Base-by-base conservation (phyloP, 2,329 filamentous ascomycete genomes). In the Aureobasidium sp. region DNA sequence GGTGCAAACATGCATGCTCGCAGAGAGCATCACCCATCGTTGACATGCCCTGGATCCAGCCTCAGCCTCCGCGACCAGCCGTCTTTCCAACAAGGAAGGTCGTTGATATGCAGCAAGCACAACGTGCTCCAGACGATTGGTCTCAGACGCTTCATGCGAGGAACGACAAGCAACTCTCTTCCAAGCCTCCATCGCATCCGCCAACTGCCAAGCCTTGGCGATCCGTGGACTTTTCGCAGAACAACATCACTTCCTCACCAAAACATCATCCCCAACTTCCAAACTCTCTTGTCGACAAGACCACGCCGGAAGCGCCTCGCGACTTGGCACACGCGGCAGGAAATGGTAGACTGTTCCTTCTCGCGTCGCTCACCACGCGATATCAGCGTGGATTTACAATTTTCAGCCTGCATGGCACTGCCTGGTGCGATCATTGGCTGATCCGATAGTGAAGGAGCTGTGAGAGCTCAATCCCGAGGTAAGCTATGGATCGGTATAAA, bases 91-190 rank as follows among this genome's bases (percentile, higher is more conserved):
- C 37, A 25, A 9, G 52, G 39, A 56, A 56, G 39, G 52, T 56
- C 37, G 11, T 55, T 42, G 39, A 52, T 34, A 56, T 56, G 52
- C 39, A n/a, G 20, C n/a, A 34, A 49, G 29, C 15, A 41, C 51
- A 59, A 59, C 56, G 56, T 59, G 56, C 56, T 22, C 2, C 15
- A 22, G 14, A 59, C 56, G 56, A 59, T 59, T 59, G 56, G 56
- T 25, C 9, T 20, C 34, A 39, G 25, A 29, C 41, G 42, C 29
- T 47, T 15, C 31, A 29, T 20, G 22, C 22, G 25, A 41, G 25
- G 11, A 36, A 27, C 11, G 31, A 58, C 55, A 45, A 58, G 55
- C 55, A 45, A 58, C 11, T n/a, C 29, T 52, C 9, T 14, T 22
- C 17, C 27, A 34, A 49, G 47, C 47, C 47, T 49, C 47, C 17